Evolutionary conservation across 106 monocot species (phyloP), one percentile per base, ranked within the genome.

Genomic region (Acorus calamus): DNA sequence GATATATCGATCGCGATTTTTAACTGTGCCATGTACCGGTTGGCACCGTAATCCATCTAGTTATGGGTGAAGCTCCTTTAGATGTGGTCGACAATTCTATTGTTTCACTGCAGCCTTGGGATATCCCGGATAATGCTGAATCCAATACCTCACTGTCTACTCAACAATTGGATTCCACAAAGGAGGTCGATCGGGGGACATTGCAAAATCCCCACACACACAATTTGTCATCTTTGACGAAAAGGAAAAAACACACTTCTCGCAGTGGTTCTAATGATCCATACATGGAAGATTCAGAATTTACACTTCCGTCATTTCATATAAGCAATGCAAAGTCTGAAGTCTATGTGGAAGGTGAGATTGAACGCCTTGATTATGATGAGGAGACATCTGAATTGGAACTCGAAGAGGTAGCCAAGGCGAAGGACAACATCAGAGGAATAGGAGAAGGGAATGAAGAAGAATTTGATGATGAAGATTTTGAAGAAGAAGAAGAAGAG

Each of bases 31-130:
- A n/a, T n/a, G n/a, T 96, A 53, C 90, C 94, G 62, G 87, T 96
- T 53, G 94, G 94, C 46, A 96, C 94, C 46, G 94, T 90, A 44
- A 75, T 96, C 66, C 94, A 96, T 69, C 66, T 87, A 49, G 84
- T 96, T 46, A 69, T 49, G n/a, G 94, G 94, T 43, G 80, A 82
- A 76, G 9, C 14, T 46, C 89, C 89, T 62, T 73, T 68, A n/a
- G n/a, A 83, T 68, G 49, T 78, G 8, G 68, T 57, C 47, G 66
- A 73, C 43, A 76, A 14, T 64, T 73, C 80, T 3, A 63, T 47
- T 50, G 73, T 60, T 61, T 76, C 75, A 48, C 69, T 87, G 57
- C 77, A 90, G 54, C 94, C 94, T 14, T 96, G 94, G 94, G 90
- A 96, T 42, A 86, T 96, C 57, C 78, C 83, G 47, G 69, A 65